Evolutionary conservation across 495 filamentous ascomycete genomes (phyloP).

Genomic region (Penicillium paradoxum): DNA sequence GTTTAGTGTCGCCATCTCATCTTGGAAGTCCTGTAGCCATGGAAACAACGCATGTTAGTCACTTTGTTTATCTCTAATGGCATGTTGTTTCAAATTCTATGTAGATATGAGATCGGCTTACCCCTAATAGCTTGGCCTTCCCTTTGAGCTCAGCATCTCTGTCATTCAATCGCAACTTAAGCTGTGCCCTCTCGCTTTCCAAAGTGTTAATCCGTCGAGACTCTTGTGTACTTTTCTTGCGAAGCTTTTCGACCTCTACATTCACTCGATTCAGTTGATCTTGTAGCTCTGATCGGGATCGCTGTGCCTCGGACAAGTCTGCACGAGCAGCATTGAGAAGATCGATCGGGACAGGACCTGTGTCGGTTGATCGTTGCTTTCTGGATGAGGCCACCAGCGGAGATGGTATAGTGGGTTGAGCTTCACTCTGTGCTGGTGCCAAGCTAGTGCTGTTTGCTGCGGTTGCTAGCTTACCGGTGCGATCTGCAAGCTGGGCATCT

Average conservation of each 20-base stretch:
- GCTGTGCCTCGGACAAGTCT: constrained; percentile 71
- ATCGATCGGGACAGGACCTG: constrained; percentile 26
- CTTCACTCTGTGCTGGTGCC: constrained; percentile 10
- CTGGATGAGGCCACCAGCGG: constrained; percentile 20
- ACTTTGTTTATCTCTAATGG: not conserved
- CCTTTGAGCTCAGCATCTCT: constrained; percentile 77
- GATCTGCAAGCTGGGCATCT: constrained; percentile 70
- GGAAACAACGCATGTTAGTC: constrained; percentile 8
- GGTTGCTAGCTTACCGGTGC: constrained; percentile 53
- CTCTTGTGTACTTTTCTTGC: constrained; percentile 51
- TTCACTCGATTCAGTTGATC: constrained; percentile 53
- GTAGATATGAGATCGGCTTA: constrained; percentile 26
- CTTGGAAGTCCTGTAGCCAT: constrained; percentile 65
- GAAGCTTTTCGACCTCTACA: constrained; percentile 56
- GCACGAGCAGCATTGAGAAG: constrained; percentile 47
- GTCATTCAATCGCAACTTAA: constrained; percentile 65
- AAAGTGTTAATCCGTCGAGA: constrained; percentile 54
- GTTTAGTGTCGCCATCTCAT: constrained; percentile 79
- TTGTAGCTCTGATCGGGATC: constrained; percentile 62
- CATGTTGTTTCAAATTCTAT: not conserved
- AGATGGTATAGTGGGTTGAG: constrained; percentile 12
- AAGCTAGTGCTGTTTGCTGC: constrained; percentile 2
- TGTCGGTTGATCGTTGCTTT: constrained; percentile 18
- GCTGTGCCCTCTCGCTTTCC: constrained; percentile 53
- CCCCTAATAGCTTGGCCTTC: constrained; percentile 77